phyloP scores from a whole-genome alignment of 768 basidiomycete species.

The Tulasnella sp. region DNA sequence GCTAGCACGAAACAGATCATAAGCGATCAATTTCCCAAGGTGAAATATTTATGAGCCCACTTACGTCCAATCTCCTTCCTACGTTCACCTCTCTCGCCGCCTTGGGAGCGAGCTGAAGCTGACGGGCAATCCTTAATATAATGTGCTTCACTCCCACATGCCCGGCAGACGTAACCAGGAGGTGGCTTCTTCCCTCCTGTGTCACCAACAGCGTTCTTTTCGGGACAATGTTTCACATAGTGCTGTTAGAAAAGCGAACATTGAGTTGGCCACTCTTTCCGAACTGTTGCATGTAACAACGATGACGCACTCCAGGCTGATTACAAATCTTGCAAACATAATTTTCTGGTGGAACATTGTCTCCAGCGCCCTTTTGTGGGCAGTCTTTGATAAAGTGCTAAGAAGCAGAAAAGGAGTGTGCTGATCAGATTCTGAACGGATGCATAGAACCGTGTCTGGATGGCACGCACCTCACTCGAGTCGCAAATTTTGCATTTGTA shows the following conservation, averaged over 20 bases:
- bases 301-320: constrained; percentile 45
- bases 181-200: constrained; percentile 80
- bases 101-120: constrained; percentile 52
- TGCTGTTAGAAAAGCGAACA: constrained; percentile 48
- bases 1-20: constrained; percentile 46
- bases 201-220: constrained; percentile 69
- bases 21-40: neutral
- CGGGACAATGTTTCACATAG: constrained; percentile 85
- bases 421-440: neutral
- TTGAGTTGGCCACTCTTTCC: neutral
- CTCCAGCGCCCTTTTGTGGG: constrained; percentile 57
- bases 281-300: constrained; percentile 10
- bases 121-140: constrained; percentile 79
- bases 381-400: constrained; percentile 77
- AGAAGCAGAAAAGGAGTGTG: constrained; percentile 22
- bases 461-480: constrained; percentile 56
- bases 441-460: neutral
- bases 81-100: constrained; percentile 48
- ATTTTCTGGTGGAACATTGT: constrained; percentile 61
- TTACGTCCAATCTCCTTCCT: constrained; percentile 77
- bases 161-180: constrained; percentile 84
- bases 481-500: constrained; percentile 78
- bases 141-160: constrained; percentile 84
- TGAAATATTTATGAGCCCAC: constrained; percentile 35
- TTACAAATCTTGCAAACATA: constrained; percentile 87